phyloP scores from a whole-genome alignment of 192 early-diverging fungal genomes.

The Chytriomyces confervae region DNA sequence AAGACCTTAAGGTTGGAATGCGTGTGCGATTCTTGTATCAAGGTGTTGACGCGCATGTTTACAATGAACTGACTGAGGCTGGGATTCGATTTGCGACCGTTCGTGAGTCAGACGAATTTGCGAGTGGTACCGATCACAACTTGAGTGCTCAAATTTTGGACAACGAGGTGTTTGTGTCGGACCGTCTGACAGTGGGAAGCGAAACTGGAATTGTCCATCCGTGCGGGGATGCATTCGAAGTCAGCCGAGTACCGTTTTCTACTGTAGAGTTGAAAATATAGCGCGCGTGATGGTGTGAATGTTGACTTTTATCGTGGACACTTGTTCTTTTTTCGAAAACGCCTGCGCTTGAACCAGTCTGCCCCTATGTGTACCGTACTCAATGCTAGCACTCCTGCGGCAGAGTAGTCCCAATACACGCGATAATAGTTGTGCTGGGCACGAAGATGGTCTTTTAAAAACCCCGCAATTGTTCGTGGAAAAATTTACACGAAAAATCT shows the following conservation, averaged over 20 bases:
- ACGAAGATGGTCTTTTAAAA: too few species aligned
- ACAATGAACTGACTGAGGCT: not conserved
- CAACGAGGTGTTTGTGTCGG: conserved; percentile 1
- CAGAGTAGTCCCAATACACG: too few species aligned
- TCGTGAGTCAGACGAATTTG: not conserved
- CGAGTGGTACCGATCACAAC: not conserved
- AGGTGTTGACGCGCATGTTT: not conserved
- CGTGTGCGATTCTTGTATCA: conserved; percentile 22
- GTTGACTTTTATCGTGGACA: too few species aligned
- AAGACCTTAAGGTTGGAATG: conserved; percentile 25
- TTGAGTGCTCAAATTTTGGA: not conserved
- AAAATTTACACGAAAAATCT: too few species aligned
- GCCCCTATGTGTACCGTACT: too few species aligned
- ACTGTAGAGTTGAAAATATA: not conserved
- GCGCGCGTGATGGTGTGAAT: too few species aligned
- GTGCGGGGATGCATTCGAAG: not conserved
- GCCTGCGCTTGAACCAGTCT: too few species aligned
- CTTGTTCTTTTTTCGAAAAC: too few species aligned
- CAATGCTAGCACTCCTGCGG: too few species aligned
- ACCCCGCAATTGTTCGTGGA: too few species aligned
- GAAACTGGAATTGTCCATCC: conserved; percentile 16
- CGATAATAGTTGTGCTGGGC: too few species aligned
- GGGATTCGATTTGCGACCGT: conserved; percentile 2
- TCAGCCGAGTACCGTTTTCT: not conserved
- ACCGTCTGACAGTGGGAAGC: not conserved